Percentiles rank a stretch among this genome's conserved stretches.
Evolutionary conservation across 2,329 filamentous ascomycete species (phyloP).

Genomic region (Fusarium oxysporum): DNA sequence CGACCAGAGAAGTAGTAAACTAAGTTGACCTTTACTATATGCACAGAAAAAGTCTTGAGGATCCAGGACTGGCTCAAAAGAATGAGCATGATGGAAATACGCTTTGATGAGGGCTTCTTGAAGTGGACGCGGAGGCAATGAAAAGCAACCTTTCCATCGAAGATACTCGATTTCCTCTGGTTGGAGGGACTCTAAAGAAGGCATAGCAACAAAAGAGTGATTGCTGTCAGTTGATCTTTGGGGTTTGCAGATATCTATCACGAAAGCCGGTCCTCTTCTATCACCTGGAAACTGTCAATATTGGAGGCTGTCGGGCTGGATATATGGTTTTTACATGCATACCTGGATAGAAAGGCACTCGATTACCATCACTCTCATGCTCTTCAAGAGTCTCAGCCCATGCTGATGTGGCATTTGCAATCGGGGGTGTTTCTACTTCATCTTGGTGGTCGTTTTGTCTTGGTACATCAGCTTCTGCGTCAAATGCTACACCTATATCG

Average conservation of each 20-base stretch:
- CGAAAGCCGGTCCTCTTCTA: not conserved
- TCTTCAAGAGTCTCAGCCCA: not conserved
- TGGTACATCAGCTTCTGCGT: not conserved
- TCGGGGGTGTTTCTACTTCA: not conserved
- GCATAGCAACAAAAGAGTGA: not conserved
- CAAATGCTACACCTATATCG: not conserved
- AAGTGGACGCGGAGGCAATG: not conserved
- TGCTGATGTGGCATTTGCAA: not conserved
- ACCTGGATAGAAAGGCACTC: not conserved
- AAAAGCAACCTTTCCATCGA: not conserved
- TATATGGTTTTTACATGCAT: accelerated
- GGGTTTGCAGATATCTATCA: not conserved
- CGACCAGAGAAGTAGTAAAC: not conserved
- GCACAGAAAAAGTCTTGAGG: not conserved
- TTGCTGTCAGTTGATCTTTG: not conserved
- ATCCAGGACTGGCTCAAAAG: not conserved
- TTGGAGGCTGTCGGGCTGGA: accelerated
- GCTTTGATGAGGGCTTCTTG: not conserved
- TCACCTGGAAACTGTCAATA: not conserved
- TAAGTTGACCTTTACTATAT: not conserved
- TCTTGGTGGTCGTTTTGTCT: accelerated
- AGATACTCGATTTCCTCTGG: not conserved
- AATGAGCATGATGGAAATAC: not conserved
- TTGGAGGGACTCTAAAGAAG: not conserved
- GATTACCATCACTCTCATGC: not conserved